Percentiles rank a stretch among this genome's conserved stretches.
phyloP scores from a whole-genome alignment of 2,329 filamentous ascomycete genomes.

The Talaromyces piceae region DNA sequence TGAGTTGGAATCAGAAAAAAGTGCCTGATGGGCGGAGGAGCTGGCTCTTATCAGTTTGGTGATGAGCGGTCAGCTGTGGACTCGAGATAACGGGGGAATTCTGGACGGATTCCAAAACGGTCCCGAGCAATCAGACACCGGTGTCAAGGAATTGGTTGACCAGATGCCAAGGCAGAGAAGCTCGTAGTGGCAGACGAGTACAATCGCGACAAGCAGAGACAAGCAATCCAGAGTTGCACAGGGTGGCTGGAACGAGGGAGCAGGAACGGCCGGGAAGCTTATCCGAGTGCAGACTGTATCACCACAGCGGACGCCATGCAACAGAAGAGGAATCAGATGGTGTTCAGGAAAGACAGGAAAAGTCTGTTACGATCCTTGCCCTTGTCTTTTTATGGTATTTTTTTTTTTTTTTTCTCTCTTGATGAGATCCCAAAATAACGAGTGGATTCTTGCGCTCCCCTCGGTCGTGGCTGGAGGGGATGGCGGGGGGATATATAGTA shows the following conservation, averaged over 20 bases:
- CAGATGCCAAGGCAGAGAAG: not conserved
- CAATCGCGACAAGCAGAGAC: not conserved
- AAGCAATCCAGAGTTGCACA: not conserved
- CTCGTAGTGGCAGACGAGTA: not conserved
- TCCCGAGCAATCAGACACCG: not conserved
- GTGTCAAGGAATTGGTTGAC: not conserved
- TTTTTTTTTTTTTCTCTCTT: too few species aligned
- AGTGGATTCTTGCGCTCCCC: not conserved
- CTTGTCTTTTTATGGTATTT: too few species aligned
- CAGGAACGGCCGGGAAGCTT: conserved; percentile 8
- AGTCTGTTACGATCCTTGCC: too few species aligned
- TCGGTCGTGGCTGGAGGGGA: not conserved
- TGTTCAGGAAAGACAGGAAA: too few species aligned
- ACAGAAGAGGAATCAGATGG: too few species aligned
- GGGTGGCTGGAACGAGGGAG: not conserved
- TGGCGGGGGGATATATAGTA: not conserved
- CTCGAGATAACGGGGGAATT: not conserved
- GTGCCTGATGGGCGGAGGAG: not conserved
- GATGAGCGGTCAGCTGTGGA: conserved; percentile 1
- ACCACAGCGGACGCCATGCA: conserved; percentile 10
- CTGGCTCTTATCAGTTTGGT: not conserved
- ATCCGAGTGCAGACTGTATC: conserved; percentile 7
- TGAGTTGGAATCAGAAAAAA: not conserved
- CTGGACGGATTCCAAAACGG: not conserved
- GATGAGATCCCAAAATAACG: too few species aligned